Evolutionary conservation across 164 flowering plant genomes (phyloP).

Genomic region (Hamamelis virginiana): DNA sequence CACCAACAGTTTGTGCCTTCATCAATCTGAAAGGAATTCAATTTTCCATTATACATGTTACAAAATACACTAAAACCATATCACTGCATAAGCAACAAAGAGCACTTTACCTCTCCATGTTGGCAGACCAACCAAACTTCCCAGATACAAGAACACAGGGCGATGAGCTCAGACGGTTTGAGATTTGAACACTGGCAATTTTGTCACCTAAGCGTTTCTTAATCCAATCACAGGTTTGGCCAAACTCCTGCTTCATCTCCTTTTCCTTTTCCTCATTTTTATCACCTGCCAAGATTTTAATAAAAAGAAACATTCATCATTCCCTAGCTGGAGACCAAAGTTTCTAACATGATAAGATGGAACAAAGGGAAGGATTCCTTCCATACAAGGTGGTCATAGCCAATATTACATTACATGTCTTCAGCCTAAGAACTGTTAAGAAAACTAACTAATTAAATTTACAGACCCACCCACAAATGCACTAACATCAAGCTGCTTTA

Average conservation of each 20-base stretch:
- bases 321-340: not conserved
- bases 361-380: not conserved
- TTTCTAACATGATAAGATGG: not conserved
- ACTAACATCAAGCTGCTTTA: no score
- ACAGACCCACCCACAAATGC: no score
- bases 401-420: not conserved
- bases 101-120: slow-evolving; percentile 81
- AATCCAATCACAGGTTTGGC: slow-evolving; percentile 87
- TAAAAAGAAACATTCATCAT: not conserved
- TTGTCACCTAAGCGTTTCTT: slow-evolving; percentile 84
- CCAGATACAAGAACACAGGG: slow-evolving; percentile 96
- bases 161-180: slow-evolving; percentile 81
- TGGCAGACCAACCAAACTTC: slow-evolving; percentile 98
- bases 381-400: not conserved
- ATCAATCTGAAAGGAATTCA: slow-evolving; percentile 52
- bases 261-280: slow-evolving; percentile 83
- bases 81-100: not conserved
- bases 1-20: slow-evolving; percentile 77
- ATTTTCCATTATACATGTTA: not conserved
- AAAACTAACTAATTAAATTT: no score
- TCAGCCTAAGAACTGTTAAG: not conserved
- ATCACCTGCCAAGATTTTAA: slow-evolving; percentile 47
- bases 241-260: slow-evolving; percentile 79
- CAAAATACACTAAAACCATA: not conserved
- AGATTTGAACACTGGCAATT: slow-evolving; percentile 89